Conservation (phyloP, 495 filamentous ascomycete genomes). For the Podospora pseudopauciseta region DNA sequence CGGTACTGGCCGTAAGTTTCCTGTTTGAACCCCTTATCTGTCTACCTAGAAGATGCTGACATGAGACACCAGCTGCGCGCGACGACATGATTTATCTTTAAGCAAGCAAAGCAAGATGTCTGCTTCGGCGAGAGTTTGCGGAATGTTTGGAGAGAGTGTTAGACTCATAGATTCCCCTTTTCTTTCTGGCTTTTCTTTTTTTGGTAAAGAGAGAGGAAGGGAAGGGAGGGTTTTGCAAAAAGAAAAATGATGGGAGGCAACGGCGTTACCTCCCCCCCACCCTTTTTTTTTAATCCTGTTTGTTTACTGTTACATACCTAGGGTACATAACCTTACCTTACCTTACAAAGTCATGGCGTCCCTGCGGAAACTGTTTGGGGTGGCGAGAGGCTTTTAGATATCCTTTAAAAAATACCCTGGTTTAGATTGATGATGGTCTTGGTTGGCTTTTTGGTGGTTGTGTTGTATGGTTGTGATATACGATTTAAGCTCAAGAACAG, state of each 20-base stretch:
- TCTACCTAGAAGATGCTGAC: background rate
- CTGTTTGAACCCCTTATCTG: background rate
- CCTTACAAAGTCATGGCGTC: background rate
- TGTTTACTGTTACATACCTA: background rate
- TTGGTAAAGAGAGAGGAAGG: background rate
- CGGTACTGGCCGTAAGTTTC: constrained; percentile 61
- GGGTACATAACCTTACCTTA: no score
- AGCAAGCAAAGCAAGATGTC: background rate
- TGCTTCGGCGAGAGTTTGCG: background rate
- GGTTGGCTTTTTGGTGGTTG: no score
- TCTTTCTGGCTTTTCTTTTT: background rate
- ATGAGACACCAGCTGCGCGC: constrained; percentile 13
- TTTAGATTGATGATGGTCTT: background rate
- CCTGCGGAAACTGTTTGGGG: background rate
- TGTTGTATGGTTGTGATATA: no score
- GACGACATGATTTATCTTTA: constrained; percentile 26
- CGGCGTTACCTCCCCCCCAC: background rate
- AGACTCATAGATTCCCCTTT: background rate
- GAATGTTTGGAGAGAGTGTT: background rate
- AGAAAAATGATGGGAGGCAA: background rate
- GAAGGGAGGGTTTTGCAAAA: background rate
- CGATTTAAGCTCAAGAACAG: no score
- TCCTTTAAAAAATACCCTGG: background rate
- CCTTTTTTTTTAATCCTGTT: background rate
- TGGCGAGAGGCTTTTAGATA: background rate